phyloP scores from a whole-genome alignment of 2,329 filamentous ascomycete genomes.

The Diaporthe sp. region DNA sequence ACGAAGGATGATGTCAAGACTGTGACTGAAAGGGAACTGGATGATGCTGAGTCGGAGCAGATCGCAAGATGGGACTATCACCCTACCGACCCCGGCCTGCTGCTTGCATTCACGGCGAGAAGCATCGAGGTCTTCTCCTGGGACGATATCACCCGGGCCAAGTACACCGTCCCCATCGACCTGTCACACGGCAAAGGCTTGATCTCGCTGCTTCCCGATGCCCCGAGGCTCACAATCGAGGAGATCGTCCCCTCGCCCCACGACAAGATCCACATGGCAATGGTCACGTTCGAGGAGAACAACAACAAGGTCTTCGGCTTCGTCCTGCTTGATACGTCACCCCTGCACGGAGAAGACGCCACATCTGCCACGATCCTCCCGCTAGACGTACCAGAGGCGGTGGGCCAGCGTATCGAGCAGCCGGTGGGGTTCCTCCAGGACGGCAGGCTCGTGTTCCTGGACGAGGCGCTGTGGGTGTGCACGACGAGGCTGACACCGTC shows the following conservation, averaged over 20 bases:
- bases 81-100: background rate
- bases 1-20: background rate
- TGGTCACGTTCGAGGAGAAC: conserved; percentile 20
- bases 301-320: conserved; percentile 20
- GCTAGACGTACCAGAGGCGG: conserved; percentile 2
- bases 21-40: background rate
- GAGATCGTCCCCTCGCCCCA: background rate
- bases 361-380: background rate
- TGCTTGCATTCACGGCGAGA: conserved; percentile 20
- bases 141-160: background rate
- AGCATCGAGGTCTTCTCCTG: conserved; percentile 19
- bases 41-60: background rate
- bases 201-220: background rate
- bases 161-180: conserved; percentile 4
- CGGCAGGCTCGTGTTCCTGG: conserved; percentile 38
- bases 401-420: conserved; percentile 16
- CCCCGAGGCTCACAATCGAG: background rate
- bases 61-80: conserved; percentile 1
- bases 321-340: conserved; percentile 35
- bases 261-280: conserved; percentile 16
- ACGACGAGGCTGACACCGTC: conserved; percentile 21
- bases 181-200: background rate
- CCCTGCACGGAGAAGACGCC: background rate
- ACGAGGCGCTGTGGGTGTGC: conserved; percentile 38
- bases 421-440: conserved; percentile 37